These are phyloP conservation scores for Xylona heveae DNA, from an alignment of 495 filamentous ascomycete species.

Conservation along the genomic window DNA sequence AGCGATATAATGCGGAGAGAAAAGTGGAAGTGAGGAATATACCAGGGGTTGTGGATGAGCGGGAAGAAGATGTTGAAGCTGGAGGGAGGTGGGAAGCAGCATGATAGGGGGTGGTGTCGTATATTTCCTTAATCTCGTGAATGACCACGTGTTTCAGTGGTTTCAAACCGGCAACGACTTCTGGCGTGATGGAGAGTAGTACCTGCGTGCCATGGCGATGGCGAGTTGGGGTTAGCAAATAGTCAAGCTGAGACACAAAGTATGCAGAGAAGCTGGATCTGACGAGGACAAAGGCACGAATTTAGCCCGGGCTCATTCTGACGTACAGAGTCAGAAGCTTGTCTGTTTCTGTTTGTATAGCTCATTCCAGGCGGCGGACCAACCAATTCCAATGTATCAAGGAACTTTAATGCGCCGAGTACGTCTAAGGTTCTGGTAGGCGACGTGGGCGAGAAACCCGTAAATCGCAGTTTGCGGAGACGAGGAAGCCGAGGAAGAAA, in stretches of 20 bases:
- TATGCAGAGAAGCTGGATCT: too few species aligned
- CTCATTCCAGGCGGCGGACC: conserved; percentile 2
- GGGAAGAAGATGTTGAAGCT: background rate
- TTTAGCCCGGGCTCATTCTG: background rate
- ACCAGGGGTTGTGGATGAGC: too few species aligned
- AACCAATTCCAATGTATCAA: conserved; percentile 4
- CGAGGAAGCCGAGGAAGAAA: conserved; percentile 3
- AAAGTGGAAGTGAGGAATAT: conserved; percentile 2
- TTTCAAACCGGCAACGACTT: conserved; percentile 1
- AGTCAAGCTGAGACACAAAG: too few species aligned
- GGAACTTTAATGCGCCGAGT: conserved; percentile 1
- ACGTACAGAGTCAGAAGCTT: background rate
- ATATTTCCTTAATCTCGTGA: conserved; percentile 3
- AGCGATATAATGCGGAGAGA: background rate
- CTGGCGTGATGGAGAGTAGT: conserved; percentile 1
- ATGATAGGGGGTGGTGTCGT: background rate
- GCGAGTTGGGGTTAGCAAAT: too few species aligned
- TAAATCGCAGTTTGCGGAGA: conserved; percentile 4
- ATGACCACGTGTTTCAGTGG: conserved; percentile 3
- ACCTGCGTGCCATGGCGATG: background rate
- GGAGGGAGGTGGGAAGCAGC: background rate
- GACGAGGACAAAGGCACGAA: too few species aligned
- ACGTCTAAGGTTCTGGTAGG: background rate
- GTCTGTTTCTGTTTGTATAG: too few species aligned
- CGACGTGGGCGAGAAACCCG: conserved; percentile 2